Evolutionary conservation across 495 filamentous ascomycete species (phyloP).

Genomic region (Cercophora scortea): DNA sequence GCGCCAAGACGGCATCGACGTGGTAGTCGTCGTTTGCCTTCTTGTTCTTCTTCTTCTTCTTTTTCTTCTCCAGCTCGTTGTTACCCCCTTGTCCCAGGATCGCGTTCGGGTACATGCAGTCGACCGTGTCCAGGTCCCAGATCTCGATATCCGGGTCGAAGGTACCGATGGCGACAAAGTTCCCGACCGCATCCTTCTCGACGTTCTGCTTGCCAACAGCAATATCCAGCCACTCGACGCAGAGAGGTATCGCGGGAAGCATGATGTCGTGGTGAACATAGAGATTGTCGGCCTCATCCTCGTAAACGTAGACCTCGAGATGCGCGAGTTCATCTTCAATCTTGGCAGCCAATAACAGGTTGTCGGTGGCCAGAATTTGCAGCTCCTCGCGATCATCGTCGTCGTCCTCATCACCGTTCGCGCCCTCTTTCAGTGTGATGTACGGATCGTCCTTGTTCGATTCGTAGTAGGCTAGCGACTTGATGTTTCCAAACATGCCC

Average conservation of each 20-base stretch:
- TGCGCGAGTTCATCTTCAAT: conserved; percentile 96
- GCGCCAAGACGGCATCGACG: conserved; percentile 84
- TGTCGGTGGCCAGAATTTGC: conserved; percentile 87
- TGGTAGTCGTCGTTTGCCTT: conserved; percentile 89
- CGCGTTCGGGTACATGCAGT: conserved; percentile 95
- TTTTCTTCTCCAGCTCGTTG: conserved; percentile 56
- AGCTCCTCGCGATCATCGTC: conserved; percentile 74
- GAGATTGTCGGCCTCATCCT: conserved; percentile 87
- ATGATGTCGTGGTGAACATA: conserved; percentile 99
- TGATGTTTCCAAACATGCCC: conserved; percentile 93
- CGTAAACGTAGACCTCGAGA: conserved; percentile 95
- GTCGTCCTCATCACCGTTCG: conserved; percentile 62
- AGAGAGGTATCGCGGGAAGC: conserved; percentile 93
- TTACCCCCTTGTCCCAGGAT: conserved; percentile 82
- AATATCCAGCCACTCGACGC: conserved; percentile 89
- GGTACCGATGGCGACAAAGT: conserved; percentile 90
- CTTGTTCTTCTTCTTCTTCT: conserved; percentile 75
- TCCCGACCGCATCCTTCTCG: conserved; percentile 54
- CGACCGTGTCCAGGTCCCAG: conserved; percentile 92
- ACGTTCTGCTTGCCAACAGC: conserved; percentile 63
- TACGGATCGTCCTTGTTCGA: conserved; percentile 93
- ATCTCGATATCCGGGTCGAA: conserved; percentile 99
- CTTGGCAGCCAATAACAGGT: conserved; percentile 83
- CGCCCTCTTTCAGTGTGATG: conserved; percentile 69
- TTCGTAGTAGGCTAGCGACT: conserved; percentile 85